These are phyloP conservation scores for Neonectria sp. DNA, from an alignment of 2,329 filamentous ascomycete species.

Conservation along the genomic window DNA sequence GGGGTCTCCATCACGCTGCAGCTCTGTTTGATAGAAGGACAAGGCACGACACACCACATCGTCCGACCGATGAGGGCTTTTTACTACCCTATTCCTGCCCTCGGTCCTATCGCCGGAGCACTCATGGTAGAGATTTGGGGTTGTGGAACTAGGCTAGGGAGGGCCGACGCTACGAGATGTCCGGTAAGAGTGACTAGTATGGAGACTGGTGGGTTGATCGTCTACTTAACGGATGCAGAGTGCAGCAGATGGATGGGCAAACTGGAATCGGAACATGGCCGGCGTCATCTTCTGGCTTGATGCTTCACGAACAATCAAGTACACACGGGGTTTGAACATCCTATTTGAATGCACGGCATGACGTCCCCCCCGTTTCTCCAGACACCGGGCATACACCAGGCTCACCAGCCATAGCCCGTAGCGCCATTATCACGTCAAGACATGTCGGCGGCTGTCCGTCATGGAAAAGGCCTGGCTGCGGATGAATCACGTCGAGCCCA, in stretches of 20 bases:
- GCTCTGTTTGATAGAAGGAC: constrained; percentile 31
- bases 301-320: neutral
- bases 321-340: neutral
- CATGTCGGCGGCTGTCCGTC: constrained; percentile 1
- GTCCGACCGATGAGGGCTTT: constrained; percentile 30
- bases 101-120: constrained; percentile 24
- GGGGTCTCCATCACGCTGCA: constrained; percentile 41
- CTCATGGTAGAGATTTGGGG: constrained; percentile 30
- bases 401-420: constrained; percentile 24
- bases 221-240: constrained; percentile 1
- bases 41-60: constrained; percentile 30
- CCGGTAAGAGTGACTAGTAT: constrained; percentile 27
- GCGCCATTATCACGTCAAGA: neutral
- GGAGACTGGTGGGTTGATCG: constrained; percentile 17
- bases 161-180: constrained; percentile 35
- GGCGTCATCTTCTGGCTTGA: constrained; percentile 14
- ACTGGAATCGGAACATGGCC: constrained; percentile 34
- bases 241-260: constrained; percentile 29
- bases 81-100: constrained; percentile 33
- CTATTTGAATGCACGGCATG: constrained; percentile 12
- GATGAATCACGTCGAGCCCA: constrained; percentile 26
- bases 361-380: neutral
- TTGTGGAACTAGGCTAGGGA: constrained; percentile 35
- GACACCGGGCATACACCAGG: constrained; percentile 1
- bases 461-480: neutral